Percentiles rank a stretch among this genome's conserved stretches.
Evolutionary conservation across 148 eudicot genomes (phyloP).

Genomic region (Rhododendron williamsianum): DNA sequence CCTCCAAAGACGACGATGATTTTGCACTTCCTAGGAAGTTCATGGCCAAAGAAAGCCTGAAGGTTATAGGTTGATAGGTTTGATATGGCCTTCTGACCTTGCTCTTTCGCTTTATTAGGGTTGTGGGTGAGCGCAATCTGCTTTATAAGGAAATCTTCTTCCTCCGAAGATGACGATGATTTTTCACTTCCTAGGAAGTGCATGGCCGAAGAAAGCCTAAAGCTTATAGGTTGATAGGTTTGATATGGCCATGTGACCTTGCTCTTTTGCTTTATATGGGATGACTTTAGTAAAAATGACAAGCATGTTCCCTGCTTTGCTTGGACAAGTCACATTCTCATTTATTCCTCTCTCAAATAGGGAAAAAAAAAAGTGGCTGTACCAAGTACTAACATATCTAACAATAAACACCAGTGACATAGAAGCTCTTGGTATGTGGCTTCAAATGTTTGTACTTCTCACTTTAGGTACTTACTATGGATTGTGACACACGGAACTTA

Average conservation of each 20-base stretch:
- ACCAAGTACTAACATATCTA: neutral
- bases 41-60: conserved; percentile 21
- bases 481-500: neutral
- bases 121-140: conserved; percentile 50
- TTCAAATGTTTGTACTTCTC: neutral
- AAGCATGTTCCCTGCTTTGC: neutral
- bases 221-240: neutral
- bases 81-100: neutral
- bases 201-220: conserved; percentile 21
- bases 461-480: neutral
- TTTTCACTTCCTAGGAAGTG: conserved; percentile 14
- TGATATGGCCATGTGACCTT: neutral
- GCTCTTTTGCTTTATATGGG: neutral
- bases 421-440: neutral
- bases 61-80: neutral
- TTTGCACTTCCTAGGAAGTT: conserved; percentile 14
- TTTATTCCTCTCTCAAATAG: neutral
- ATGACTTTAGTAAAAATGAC: neutral
- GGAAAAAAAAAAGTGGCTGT: neutral
- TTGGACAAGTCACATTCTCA: neutral
- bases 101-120: conserved; percentile 24
- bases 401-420: neutral
- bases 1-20: conserved; percentile 16
- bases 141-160: conserved; percentile 40
- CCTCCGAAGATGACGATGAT: conserved; percentile 16